A percentile compares a stretch with the other conserved stretches of the same genome.
Evolutionary conservation across 345 rosid species (phyloP).

Genomic region (Populus deltoides): DNA sequence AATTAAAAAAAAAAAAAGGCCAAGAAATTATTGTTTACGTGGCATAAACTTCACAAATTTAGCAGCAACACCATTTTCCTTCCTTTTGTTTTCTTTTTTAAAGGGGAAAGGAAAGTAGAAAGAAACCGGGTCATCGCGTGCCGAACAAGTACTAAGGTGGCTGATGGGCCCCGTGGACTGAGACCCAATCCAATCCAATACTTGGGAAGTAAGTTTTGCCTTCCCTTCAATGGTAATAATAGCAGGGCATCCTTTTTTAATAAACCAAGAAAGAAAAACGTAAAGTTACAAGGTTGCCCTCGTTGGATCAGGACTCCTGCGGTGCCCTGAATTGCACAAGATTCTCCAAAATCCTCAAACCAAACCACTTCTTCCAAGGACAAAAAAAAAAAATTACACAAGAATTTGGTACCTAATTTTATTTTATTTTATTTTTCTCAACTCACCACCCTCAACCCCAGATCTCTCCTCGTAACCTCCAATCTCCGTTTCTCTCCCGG

Average conservation of each 20-base stretch:
- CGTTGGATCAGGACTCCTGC: neutral
- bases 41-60: too few species aligned
- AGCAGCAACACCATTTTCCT: too few species aligned
- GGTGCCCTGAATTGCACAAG: neutral
- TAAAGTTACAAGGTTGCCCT: neutral
- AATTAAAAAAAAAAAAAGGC: too few species aligned
- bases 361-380: neutral
- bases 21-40: too few species aligned
- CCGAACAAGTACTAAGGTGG: neutral
- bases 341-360: neutral
- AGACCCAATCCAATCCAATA: neutral
- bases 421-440: too few species aligned
- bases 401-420: neutral
- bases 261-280: too few species aligned
- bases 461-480: neutral
- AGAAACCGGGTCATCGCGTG: neutral
- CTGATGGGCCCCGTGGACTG: neutral
- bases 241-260: too few species aligned
- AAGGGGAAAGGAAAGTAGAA: neutral
- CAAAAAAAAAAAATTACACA: neutral
- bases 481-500: neutral
- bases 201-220: neutral
- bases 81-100: too few species aligned
- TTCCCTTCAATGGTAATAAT: neutral
- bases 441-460: neutral